phyloP scores from a whole-genome alignment of 352 stramenopile genomes.

The Phytophthora meadii region DNA sequence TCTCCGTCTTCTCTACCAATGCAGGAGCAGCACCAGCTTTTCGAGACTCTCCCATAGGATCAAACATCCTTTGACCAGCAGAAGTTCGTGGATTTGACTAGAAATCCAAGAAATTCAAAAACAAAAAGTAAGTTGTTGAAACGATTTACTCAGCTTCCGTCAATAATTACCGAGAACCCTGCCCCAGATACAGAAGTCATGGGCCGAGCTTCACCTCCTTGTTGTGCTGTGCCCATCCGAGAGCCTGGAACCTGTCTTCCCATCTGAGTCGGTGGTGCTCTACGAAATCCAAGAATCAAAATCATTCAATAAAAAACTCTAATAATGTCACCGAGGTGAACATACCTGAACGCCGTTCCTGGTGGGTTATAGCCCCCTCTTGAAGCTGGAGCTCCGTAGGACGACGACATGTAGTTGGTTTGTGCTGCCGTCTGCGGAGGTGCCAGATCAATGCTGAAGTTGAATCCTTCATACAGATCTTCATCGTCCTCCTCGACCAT shows the following conservation, averaged over 20 bases:
- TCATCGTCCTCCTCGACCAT: constrained; percentile 86
- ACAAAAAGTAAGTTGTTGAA: constrained; percentile 3
- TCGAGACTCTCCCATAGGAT: constrained; percentile 90
- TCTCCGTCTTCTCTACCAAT: constrained; percentile 92
- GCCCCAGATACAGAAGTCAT: constrained; percentile 95
- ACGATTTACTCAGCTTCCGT: not conserved
- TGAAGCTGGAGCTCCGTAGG: constrained; percentile 62
- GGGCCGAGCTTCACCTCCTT: constrained; percentile 76
- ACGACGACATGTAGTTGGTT: constrained; percentile 61
- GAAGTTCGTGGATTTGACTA: constrained; percentile 86
- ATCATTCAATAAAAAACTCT: too few relatives aligned
- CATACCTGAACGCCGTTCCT: constrained; percentile 74
- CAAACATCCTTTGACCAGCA: constrained; percentile 80
- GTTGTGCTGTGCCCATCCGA: constrained; percentile 69
- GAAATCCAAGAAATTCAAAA: not conserved
- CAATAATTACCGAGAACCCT: constrained; percentile 81
- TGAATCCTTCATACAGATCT: constrained; percentile 92
- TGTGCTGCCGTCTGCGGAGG: constrained; percentile 73
- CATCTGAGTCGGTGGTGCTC: constrained; percentile 83
- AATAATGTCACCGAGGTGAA: not conserved
- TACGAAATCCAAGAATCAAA: constrained; percentile 2
- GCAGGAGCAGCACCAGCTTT: constrained; percentile 78
- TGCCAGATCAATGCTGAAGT: constrained; percentile 87
- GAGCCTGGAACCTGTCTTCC: constrained; percentile 65
- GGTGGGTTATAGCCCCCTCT: constrained; percentile 72